Evolutionary conservation across 441 rosid genomes (phyloP).

Genomic region (Gossypium gossypioides): DNA sequence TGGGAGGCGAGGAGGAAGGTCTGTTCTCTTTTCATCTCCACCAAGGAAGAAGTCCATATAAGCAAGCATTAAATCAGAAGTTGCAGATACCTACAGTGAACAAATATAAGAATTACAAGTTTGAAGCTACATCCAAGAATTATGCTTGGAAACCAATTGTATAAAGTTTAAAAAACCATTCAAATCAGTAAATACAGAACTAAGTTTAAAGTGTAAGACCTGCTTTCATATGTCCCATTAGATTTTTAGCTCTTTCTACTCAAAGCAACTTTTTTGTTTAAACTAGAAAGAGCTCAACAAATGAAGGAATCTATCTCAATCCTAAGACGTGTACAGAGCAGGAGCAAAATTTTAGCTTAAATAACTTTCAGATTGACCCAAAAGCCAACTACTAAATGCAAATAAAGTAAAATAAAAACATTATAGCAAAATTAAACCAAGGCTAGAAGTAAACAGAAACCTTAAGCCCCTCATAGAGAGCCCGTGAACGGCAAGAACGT

Average conservation of each 20-base stretch:
- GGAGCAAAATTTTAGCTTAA: background rate
- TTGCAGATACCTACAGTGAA: slow-evolving; percentile 75
- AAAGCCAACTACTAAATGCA: background rate
- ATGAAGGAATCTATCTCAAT: background rate
- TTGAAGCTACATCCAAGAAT: background rate
- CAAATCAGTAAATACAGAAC: slow-evolving; percentile 4
- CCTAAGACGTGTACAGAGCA: background rate
- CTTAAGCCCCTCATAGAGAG: slow-evolving; percentile 98
- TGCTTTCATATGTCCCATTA: background rate
- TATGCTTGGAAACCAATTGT: background rate
- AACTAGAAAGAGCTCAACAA: background rate
- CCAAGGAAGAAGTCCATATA: slow-evolving; percentile 99
- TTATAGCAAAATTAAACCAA: background rate
- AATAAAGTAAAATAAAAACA: background rate
- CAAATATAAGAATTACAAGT: slow-evolving; percentile 6
- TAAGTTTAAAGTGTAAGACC: background rate
- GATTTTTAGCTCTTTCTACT: background rate
- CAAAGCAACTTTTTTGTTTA: background rate
- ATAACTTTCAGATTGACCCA: background rate
- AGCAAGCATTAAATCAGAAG: slow-evolving; percentile 95
- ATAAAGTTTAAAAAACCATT: background rate
- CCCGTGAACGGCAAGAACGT: slow-evolving; percentile 97
- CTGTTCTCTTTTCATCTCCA: slow-evolving; percentile 94
- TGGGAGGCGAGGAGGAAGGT: slow-evolving; percentile 76
- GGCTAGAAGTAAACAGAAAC: slow-evolving; percentile 28